Conservation (phyloP, 805 yeast species). For the Saturnispora hagleri region DNA sequence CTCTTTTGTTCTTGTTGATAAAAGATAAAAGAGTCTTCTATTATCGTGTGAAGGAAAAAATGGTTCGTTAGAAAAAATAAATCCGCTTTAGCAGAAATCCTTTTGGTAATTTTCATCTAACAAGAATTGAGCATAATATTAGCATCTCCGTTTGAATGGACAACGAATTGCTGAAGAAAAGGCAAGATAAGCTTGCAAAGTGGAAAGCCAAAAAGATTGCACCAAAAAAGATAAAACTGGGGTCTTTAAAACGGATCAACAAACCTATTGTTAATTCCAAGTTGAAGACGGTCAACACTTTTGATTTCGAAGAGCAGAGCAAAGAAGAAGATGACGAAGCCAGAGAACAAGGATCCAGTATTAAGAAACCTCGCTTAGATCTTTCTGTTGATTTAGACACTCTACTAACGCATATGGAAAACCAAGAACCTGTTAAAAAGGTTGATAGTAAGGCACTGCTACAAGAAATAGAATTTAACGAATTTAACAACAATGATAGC, state of each 20-base stretch:
- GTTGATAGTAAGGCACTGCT: neutral
- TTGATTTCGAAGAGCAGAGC: neutral
- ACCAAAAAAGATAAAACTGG: neutral
- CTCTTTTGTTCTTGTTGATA: neutral
- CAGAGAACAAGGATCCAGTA: neutral
- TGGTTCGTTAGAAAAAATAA: neutral
- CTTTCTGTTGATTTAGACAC: constrained; percentile 10
- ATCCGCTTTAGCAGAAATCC: neutral
- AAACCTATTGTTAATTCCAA: neutral
- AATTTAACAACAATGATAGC: neutral
- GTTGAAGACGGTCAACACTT: neutral
- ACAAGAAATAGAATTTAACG: constrained; percentile 2
- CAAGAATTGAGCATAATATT: neutral
- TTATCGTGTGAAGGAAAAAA: neutral
- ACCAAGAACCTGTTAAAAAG: constrained; percentile 1
- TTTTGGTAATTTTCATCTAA: neutral
- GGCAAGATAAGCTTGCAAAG: neutral
- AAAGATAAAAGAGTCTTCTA: neutral
- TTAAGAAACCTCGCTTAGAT: neutral
- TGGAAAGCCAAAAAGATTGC: neutral
- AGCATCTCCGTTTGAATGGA: neutral
- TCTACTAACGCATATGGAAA: constrained; percentile 7
- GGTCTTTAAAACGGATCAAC: constrained; percentile 3
- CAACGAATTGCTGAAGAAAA: neutral
- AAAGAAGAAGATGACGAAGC: neutral